Base-by-base conservation (phyloP, 768 basidiomycete species). In the Trametes sanguinea region DNA sequence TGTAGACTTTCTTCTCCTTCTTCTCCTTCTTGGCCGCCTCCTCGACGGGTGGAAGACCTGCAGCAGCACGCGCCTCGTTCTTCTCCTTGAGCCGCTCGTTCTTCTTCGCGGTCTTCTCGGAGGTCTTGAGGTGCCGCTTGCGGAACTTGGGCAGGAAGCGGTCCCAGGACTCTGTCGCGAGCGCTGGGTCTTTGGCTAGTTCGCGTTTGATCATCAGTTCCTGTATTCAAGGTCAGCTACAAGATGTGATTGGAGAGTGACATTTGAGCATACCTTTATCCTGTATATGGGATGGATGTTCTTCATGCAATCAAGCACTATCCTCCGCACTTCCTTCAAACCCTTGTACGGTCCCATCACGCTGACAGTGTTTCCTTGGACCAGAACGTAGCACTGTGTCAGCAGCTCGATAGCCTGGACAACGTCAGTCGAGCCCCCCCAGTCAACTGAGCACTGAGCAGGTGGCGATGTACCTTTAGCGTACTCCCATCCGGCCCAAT, bases 251-350 rank as follows among this genome's bases (percentile, higher is more conserved):
- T 2, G 45, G 33, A 22, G 22, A 22, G 22, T 22, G 22, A 22
- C 22, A 22, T 22, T 22, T 22, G 22, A 68, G 22, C 43, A 1
- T 1, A 92, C 95, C 76, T 99, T 99, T 76, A 99, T 99, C 68
- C 95, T 88, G 73, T 99, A 99, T 72, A 99, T 98, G 1, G 97
- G 97, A 71, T 99, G 97, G 56, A 98, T 90, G 73, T 99, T 99
- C 78, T 90, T 95, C 97, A 99, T 98, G 78, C 97, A 99, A 72
- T 99, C 97, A 44, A 98, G 75, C n/a, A 99, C 85, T 64, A 98
- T 98, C 67, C 95, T 78, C 60, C 97, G 83, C 10, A 99, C 96
- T 75, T 99, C 97, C 74, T 98, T 98, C 17, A 99, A 79, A 0
- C 90, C 89, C 71, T 96, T 97, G 78, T 90, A 91, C 0, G 94